phyloP scores from a whole-genome alignment of 1,284 basidiomycete genomes.

The Entoloma clypeatum region DNA sequence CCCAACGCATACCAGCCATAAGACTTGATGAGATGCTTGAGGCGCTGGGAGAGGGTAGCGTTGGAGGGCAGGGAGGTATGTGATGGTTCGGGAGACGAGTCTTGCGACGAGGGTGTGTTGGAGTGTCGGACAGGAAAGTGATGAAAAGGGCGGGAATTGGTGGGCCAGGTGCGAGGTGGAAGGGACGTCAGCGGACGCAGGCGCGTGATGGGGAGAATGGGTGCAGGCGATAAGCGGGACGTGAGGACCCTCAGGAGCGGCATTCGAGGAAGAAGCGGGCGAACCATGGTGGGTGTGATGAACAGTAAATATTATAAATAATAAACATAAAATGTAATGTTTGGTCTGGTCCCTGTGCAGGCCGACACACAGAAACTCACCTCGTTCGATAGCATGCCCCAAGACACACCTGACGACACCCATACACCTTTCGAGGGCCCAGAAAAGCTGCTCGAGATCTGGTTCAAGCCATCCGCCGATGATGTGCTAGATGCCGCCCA shows the following conservation, averaged over 20 bases:
- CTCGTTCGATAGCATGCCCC: constrained; percentile 54
- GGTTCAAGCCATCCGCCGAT: constrained; percentile 84
- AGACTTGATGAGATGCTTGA: constrained; percentile 84
- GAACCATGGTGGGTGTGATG: constrained; percentile 20
- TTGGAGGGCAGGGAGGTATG: constrained; percentile 39
- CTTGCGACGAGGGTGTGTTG: constrained; percentile 25
- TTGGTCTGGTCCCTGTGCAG: too few species aligned
- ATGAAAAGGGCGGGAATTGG: constrained; percentile 44
- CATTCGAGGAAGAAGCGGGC: constrained; percentile 29
- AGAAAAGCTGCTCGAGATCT: constrained; percentile 97
- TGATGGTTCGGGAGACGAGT: constrained; percentile 17
- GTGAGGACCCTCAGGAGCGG: constrained; percentile 30
- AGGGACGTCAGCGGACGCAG: constrained; percentile 22
- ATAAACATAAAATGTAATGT: too few species aligned
- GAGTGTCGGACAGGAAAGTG: constrained; percentile 45
- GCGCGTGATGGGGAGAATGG: constrained; percentile 45
- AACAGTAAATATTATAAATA: too few species aligned
- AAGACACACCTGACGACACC: constrained; percentile 35
- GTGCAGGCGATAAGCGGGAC: constrained; percentile 33
- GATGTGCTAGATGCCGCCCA: constrained; percentile 47
- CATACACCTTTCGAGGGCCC: constrained; percentile 77
- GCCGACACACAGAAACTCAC: constrained; percentile 39
- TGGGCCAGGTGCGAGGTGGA: constrained; percentile 27
- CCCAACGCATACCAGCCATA: constrained; percentile 94
- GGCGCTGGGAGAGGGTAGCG: constrained; percentile 61